phyloP scores from a whole-genome alignment of 768 basidiomycete genomes.

The Boletus bicolor region DNA sequence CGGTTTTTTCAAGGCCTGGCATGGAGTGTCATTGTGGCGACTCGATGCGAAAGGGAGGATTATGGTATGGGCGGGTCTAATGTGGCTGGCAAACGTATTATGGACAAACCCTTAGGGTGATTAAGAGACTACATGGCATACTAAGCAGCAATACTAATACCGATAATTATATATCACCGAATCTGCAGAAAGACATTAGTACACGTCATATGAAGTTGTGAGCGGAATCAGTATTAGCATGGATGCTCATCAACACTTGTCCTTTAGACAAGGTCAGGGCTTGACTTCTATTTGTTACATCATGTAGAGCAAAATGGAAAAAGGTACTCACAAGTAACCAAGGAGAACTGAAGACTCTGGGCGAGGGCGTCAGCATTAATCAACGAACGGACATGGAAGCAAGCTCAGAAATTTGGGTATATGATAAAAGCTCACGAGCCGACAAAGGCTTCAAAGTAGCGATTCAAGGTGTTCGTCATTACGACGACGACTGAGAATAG shows the following conservation, averaged over 20 bases:
- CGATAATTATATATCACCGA: neutral
- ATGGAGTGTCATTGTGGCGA: slow-evolving; percentile 26
- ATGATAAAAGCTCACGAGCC: slow-evolving; percentile 65
- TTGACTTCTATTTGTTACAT: slow-evolving; percentile 88
- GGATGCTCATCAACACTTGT: slow-evolving; percentile 72
- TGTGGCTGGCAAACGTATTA: slow-evolving; percentile 67
- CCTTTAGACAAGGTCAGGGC: slow-evolving; percentile 78
- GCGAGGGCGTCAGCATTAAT: slow-evolving; percentile 11
- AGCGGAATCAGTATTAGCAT: slow-evolving; percentile 81
- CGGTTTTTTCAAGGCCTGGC: slow-evolving; percentile 30
- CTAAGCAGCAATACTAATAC: neutral
- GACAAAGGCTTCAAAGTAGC: slow-evolving; percentile 72
- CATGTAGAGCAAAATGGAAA: slow-evolving; percentile 34
- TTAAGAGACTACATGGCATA: slow-evolving; percentile 1
- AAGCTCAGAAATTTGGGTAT: slow-evolving; percentile 94
- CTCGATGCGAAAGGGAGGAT: slow-evolving; percentile 44
- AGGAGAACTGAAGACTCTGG: neutral
- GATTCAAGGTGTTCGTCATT: slow-evolving; percentile 77
- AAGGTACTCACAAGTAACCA: slow-evolving; percentile 34
- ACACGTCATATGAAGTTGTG: slow-evolving; percentile 1
- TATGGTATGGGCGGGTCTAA: slow-evolving; percentile 38
- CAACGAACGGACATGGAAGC: slow-evolving; percentile 2
- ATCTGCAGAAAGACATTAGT: slow-evolving; percentile 18
- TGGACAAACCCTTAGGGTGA: slow-evolving; percentile 40
- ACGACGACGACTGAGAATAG: slow-evolving; percentile 17